Base-by-base conservation (phyloP, 1,284 basidiomycete genomes). In the Malassezia cuniculi region DNA sequence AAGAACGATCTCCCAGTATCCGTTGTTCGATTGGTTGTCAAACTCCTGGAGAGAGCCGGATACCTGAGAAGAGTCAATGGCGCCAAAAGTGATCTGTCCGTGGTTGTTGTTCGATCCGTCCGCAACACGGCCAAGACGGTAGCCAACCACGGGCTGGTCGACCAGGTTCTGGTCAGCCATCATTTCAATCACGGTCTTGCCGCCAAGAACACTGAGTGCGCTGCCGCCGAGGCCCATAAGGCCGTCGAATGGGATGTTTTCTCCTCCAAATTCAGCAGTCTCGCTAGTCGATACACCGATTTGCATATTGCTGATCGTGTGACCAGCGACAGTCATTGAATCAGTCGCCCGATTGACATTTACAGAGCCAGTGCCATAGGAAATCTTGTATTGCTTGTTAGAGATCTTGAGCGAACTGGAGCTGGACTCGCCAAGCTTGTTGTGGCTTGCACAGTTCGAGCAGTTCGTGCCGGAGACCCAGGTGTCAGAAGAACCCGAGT, bases 401-500 rank as follows among this genome's bases (percentile, higher is more conserved):
- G 39, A 39, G 50, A 75, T 74, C 27, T 71, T 61, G 68, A 84
- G 85, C 6, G 77, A 72, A 35, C 74, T 76, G 3, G 81, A 84
- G n/a, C 73, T 73, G 34, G 73, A 57, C 1, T 72, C 7, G 14
- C 82, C 81, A 25, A 87, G 75, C 69, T 78, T 76, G 7, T 71
- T 71, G 62, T 86, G 82, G 10, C 39, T 41, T 10, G 35, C 34
- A 21, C 60, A 64, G 5, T 38, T 37, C 2, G 24, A 28, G 35
- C 63, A 66, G 6, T 42, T 21, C 7, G 50, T 45, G 38, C 47
- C 47, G 0, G 57, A 48, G 6, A 64, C 52, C 82, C 85, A 89
- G 27, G 83, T 72, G 65, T 89, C 85, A 11, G 82, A 78, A 6
- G 79, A 83, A 22, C 85, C 85, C 18, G 81, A 81, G 69, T 89